Evolutionary conservation across 2,329 filamentous ascomycete species (phyloP).

Genomic region (Xylariomycetidae sp.): DNA sequence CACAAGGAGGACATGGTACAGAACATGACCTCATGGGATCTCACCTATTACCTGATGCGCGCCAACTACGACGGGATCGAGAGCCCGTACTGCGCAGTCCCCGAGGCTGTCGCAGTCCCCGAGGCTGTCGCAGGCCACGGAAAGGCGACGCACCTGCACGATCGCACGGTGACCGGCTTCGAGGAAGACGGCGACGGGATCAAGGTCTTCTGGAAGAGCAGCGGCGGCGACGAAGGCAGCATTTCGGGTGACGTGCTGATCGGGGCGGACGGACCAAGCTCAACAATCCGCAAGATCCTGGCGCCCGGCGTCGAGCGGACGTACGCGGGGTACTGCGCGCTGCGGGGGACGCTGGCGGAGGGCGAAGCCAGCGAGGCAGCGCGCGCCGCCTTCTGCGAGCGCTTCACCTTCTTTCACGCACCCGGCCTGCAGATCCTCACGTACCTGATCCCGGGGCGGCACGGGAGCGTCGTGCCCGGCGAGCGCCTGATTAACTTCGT

Average conservation of each 20-base stretch:
- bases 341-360: slow-evolving; percentile 36
- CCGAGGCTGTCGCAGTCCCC: too few species aligned
- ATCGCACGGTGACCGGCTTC: slow-evolving; percentile 27
- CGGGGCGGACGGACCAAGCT: slow-evolving; percentile 37
- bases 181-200: slow-evolving; percentile 19
- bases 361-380: slow-evolving; percentile 28
- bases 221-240: slow-evolving; percentile 24
- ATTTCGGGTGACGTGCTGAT: slow-evolving; percentile 32
- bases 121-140: slow-evolving; percentile 22
- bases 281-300: slow-evolving; percentile 30
- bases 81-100: slow-evolving; percentile 26
- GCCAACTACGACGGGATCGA: slow-evolving; percentile 36
- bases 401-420: slow-evolving; percentile 35
- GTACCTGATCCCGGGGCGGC: slow-evolving; percentile 35
- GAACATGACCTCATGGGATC: slow-evolving; percentile 43
- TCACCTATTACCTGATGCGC: slow-evolving; percentile 37
- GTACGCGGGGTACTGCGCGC: slow-evolving; percentile 35
- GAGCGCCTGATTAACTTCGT: slow-evolving; percentile 38
- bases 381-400: slow-evolving; percentile 27
- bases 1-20: slow-evolving; percentile 30
- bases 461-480: slow-evolving; percentile 32
- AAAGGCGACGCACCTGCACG: slow-evolving; percentile 25
- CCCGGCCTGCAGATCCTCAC: slow-evolving; percentile 33
- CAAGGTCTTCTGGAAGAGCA: slow-evolving; percentile 27
- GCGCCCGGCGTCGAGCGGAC: slow-evolving; percentile 22